A percentile compares a stretch with the other conserved stretches of the same genome.
Evolutionary conservation across 2,329 filamentous ascomycete genomes (phyloP).

Genomic region (Colletotrichum destructivum): DNA sequence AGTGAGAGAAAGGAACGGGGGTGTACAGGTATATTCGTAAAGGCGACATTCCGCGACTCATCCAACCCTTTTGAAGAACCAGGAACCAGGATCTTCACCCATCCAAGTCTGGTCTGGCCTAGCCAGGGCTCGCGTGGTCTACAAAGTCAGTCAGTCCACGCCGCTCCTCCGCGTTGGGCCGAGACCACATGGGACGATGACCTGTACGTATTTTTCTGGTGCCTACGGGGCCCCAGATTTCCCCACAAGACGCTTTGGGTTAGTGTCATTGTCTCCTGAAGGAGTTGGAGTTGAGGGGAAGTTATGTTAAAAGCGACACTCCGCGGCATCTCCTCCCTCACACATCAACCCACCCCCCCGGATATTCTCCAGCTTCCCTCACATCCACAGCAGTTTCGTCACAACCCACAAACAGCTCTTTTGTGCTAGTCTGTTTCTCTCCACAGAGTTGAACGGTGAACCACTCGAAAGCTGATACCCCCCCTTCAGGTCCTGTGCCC

Average conservation of each 20-base stretch:
- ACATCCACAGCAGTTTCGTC: background rate
- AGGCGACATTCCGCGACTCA: conserved; percentile 37
- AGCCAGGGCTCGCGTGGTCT: background rate
- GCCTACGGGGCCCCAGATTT: conserved; percentile 1
- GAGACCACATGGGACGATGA: background rate
- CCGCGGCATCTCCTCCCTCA: conserved; percentile 39
- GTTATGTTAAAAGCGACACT: conserved; percentile 43
- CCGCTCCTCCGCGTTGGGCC: conserved; percentile 12
- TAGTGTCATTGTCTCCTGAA: background rate
- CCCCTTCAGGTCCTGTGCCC: background rate
- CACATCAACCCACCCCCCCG: background rate
- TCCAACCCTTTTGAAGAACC: background rate
- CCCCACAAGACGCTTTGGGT: conserved; percentile 21
- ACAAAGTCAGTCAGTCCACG: conserved; percentile 17
- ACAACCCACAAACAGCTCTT: background rate
- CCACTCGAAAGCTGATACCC: background rate
- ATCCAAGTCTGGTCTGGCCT: background rate
- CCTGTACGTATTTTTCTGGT: background rate
- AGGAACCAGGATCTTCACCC: background rate
- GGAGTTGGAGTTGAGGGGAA: background rate
- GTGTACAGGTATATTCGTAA: background rate
- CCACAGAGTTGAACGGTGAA: conserved; percentile 8
- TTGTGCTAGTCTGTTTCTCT: background rate
- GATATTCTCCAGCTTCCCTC: conserved; percentile 21
- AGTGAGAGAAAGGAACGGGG: background rate